These are phyloP conservation scores for Paramarasmius palmivorus DNA, from an alignment of 1,284 basidiomycete species.

Conservation along the genomic window DNA sequence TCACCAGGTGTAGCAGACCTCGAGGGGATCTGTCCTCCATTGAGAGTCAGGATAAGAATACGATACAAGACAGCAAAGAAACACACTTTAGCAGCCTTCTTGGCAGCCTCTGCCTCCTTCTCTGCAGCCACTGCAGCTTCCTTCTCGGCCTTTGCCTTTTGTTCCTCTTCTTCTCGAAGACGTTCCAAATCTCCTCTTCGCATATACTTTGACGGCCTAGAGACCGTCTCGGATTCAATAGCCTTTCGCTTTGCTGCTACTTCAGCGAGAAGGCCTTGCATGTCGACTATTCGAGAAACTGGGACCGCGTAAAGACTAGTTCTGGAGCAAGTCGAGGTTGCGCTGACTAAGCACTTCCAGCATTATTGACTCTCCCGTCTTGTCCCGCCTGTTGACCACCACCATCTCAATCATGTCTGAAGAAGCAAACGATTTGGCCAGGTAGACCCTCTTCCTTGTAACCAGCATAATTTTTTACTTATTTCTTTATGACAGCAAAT, in stretches of 20 bases:
- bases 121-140: slow-evolving; percentile 33
- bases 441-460: slow-evolving; percentile 36
- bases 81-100: slow-evolving; percentile 42
- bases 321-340: slow-evolving; percentile 11
- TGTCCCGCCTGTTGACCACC: slow-evolving; percentile 34
- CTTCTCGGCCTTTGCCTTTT: slow-evolving; percentile 43
- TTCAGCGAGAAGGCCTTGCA: slow-evolving; percentile 89
- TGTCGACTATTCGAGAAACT: slow-evolving; percentile 29
- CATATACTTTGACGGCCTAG: slow-evolving; percentile 78
- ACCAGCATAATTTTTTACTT: slow-evolving; percentile 7
- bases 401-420: slow-evolving; percentile 60
- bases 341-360: not conserved
- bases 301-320: not conserved
- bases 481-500: slow-evolving; percentile 57
- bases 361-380: slow-evolving; percentile 9
- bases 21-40: slow-evolving; percentile 53
- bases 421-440: slow-evolving; percentile 45
- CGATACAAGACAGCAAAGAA: slow-evolving; percentile 21
- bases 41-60: slow-evolving; percentile 35
- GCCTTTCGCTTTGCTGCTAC: slow-evolving; percentile 87
- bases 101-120: slow-evolving; percentile 24
- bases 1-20: slow-evolving; percentile 35
- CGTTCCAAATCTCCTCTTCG: slow-evolving; percentile 80
- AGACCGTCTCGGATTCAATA: slow-evolving; percentile 40
- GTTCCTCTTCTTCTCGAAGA: slow-evolving; percentile 65